These are phyloP conservation scores for Aspergillus alliaceus DNA, from an alignment of 2,329 filamentous ascomycete genomes.

Conservation along the genomic window DNA sequence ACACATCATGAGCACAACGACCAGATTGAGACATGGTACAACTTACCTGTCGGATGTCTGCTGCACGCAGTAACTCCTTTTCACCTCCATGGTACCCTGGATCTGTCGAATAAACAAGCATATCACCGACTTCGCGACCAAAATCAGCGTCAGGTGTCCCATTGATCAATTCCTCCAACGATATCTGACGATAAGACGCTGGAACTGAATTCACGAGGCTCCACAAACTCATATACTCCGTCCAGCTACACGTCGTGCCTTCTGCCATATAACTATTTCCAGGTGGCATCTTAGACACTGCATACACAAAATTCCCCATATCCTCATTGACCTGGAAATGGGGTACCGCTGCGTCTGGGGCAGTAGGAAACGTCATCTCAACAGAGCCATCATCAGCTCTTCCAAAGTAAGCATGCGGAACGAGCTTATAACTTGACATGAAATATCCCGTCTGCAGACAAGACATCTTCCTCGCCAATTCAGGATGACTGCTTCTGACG, in stretches of 20 bases:
- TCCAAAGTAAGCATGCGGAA: constrained; percentile 48
- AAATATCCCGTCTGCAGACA: constrained; percentile 55
- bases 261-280: constrained; percentile 53
- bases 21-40: neutral
- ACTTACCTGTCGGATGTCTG: constrained; percentile 47
- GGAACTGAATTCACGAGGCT: constrained; percentile 35
- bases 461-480: constrained; percentile 49
- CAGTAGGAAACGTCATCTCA: constrained; percentile 51
- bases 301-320: constrained; percentile 51
- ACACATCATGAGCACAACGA: neutral
- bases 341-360: constrained; percentile 39
- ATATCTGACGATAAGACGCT: constrained; percentile 42
- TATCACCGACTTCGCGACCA: constrained; percentile 47
- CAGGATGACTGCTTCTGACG: constrained; percentile 44
- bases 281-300: constrained; percentile 51
- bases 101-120: constrained; percentile 50
- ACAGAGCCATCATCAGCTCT: constrained; percentile 42
- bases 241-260: constrained; percentile 49
- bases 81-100: constrained; percentile 53
- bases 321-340: constrained; percentile 52
- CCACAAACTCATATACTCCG: constrained; percentile 49
- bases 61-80: constrained; percentile 42
- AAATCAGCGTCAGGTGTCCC: constrained; percentile 41
- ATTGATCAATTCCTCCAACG: constrained; percentile 43
- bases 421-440: constrained; percentile 49